Percentiles rank a stretch among this genome's conserved stretches.
Conservation (phyloP, 306 rosid species). For the Rosa persica region DNA sequence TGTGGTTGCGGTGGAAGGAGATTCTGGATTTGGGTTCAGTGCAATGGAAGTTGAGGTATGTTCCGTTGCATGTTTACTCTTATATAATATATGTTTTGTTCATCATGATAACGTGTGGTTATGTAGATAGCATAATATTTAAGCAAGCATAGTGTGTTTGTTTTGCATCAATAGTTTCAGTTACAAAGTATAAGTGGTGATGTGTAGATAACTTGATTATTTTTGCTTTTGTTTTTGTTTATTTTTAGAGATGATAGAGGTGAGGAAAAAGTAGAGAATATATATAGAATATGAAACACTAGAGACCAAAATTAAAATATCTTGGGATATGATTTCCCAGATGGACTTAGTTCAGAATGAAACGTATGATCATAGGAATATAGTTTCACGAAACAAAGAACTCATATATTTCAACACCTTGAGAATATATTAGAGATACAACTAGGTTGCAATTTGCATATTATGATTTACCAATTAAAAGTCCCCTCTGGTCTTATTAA, state of each 20-base stretch:
- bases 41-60: constrained; percentile 99
- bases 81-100: neutral
- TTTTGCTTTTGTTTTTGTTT: neutral
- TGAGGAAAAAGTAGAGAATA: neutral
- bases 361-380: neutral
- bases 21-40: constrained; percentile 94
- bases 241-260: neutral
- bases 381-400: neutral
- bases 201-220: neutral
- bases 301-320: neutral
- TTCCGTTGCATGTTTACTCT: neutral
- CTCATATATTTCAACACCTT: neutral
- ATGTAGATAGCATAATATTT: neutral
- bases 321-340: neutral
- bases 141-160: neutral
- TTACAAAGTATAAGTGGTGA: neutral
- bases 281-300: neutral
- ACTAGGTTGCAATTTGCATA: neutral
- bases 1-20: constrained; percentile 90
- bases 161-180: neutral
- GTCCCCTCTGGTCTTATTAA: neutral
- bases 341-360: neutral
- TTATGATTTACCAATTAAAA: neutral
- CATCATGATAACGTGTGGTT: neutral
- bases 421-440: neutral